Evolutionary conservation across 2,329 filamentous ascomycete genomes (phyloP), one percentile per base, ranked within the genome.

Genomic region (Pyricularia sp.): DNA sequence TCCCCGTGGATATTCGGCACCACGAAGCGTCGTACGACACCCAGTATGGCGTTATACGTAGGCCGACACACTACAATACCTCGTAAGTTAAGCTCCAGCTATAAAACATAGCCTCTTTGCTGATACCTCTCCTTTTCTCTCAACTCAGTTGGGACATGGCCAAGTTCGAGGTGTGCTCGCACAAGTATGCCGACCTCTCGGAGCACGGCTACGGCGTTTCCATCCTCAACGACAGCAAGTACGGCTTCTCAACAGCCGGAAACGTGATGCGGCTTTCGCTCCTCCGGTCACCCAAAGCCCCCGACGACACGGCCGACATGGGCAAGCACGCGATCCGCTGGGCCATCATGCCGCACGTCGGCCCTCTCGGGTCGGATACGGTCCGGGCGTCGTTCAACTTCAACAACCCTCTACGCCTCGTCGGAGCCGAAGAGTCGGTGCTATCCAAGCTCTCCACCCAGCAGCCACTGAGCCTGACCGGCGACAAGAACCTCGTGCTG

Each of bases 121-220:
- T 87, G 10, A 62, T 13, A 3, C 24, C 19, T 28, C 30, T 16
- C 16, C 16, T n/a, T 26, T 9, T 62, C 28, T n/a, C 13, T 19
- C 28, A 1, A 19, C 12, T 5, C 7, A 63, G 62, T 12, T 63
- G 62, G 62, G 62, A 63, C 73, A 96, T 96, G 92, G 93, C 93
- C 72, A 96, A 96, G 72, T 97, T 97, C 71, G 93, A 97, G 78
- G 93, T 97, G 63, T 96, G 92, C 81, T 93, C 90, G 74, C 93
- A 97, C 79, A 93, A 93, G 74, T 97, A 91, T 80, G 93, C 93
- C 12, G 93, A 97, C 75, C 79, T 97, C 30, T 93, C 89, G 0
- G 93, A 97, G 75, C 82, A 90, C 71, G 88, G 88, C 64, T 96
- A 96, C 71, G 93, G 93, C 68, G 91, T 97, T 8, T 93, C 90